These are phyloP conservation scores for Daldinia grandis DNA, from an alignment of 495 filamentous ascomycete genomes.

Conservation along the genomic window DNA sequence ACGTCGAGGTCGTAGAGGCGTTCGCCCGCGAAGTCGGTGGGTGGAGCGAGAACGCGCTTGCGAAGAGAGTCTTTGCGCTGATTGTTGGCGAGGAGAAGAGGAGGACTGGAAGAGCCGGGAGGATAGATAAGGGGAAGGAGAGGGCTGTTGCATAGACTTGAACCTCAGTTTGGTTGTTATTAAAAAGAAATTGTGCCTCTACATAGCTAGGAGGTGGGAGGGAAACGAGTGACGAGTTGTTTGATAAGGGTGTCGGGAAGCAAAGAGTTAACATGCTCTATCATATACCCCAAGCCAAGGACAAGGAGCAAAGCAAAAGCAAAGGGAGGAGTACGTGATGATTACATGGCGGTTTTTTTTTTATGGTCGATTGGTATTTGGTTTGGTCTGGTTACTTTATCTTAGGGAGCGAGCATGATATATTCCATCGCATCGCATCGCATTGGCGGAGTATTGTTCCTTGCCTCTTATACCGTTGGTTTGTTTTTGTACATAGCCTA, in stretches of 20 bases:
- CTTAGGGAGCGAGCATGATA: background rate
- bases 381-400: background rate
- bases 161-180: background rate
- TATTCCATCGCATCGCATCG: background rate
- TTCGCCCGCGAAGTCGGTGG: conserved; percentile 52
- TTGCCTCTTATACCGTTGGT: background rate
- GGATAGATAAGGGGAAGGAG: conserved; percentile 20
- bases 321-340: background rate
- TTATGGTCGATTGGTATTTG: background rate
- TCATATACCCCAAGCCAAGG: too few species aligned
- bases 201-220: too few species aligned
- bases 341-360: background rate
- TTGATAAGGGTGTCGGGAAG: too few species aligned
- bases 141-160: background rate
- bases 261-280: too few species aligned
- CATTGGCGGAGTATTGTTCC: background rate
- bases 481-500: background rate
- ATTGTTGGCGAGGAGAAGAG: conserved; percentile 57
- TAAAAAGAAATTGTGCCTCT: too few species aligned
- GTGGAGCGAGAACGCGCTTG: conserved; percentile 57
- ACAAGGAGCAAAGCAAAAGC: background rate
- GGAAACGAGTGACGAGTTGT: too few species aligned
- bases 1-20: conserved; percentile 60
- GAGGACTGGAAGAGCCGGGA: background rate
- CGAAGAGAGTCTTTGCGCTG: conserved; percentile 60